These are phyloP conservation scores for Lyophyllum shimeji DNA, from an alignment of 768 basidiomycete genomes.

Conservation along the genomic window DNA sequence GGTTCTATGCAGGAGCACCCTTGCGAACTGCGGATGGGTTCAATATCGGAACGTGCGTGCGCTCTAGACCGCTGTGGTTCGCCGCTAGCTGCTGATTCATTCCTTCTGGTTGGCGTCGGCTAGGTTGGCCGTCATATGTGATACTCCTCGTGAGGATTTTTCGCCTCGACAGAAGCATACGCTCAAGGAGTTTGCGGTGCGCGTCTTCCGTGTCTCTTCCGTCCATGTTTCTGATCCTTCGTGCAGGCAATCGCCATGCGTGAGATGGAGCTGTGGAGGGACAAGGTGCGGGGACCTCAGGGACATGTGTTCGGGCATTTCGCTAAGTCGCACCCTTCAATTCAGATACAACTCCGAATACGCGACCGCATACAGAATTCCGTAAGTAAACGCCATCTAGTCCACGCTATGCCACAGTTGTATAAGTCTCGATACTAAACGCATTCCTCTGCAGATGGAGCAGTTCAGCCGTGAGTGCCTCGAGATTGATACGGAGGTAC, in stretches of 20 bases:
- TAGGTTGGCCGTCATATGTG: conserved; percentile 83
- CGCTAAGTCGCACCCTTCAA: neutral
- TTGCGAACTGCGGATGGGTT: conserved; percentile 86
- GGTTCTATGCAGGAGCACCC: conserved; percentile 93
- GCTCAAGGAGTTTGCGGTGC: conserved; percentile 86
- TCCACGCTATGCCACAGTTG: neutral
- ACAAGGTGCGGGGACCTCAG: conserved; percentile 57
- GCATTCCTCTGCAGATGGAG: conserved; percentile 66
- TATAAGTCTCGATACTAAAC: neutral
- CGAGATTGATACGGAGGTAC: conserved; percentile 74
- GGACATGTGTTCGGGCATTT: neutral
- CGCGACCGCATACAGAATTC: conserved; percentile 91
- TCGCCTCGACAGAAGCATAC: conserved; percentile 88
- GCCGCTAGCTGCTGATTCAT: neutral
- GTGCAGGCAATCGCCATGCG: conserved; percentile 82
- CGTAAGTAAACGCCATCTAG: conserved; percentile 37
- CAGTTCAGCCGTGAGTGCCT: conserved; percentile 93
- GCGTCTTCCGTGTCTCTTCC: conserved; percentile 25
- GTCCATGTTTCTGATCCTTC: neutral
- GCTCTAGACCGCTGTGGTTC: neutral
- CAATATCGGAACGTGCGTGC: conserved; percentile 78
- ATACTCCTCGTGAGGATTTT: conserved; percentile 80
- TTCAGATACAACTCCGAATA: conserved; percentile 83
- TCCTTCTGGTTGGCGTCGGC: neutral
- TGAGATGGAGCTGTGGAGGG: conserved; percentile 94